Base-by-base conservation (phyloP, 495 filamentous ascomycete species). In the Penicillium coprophilum region DNA sequence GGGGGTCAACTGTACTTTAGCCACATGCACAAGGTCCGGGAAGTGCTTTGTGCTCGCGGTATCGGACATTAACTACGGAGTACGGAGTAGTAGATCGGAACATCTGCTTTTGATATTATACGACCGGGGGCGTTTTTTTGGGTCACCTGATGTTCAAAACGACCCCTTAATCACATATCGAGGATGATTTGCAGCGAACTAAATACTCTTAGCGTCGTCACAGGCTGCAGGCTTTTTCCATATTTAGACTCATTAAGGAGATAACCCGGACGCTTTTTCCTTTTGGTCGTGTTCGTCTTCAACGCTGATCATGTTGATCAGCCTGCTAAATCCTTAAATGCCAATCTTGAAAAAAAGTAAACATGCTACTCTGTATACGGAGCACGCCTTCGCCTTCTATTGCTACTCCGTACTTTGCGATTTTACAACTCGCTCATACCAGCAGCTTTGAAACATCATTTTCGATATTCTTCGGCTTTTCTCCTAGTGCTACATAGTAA, bases 251-350 rank as follows among this genome's bases (percentile, higher is more conserved):
- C 24, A 24, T 48, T 48, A 43, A 17, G 24, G 34, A 12, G 43
- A 39, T 38, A 31, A 21, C 32, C 36, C 50, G 30, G 40, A 34
- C 41, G 38, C 24, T 40, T 30, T 56, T 60, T 40, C 53, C 59
- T 58, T 32, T 49, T 13, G 45, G 50, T 59, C 50, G 46, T 55
- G 54, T 52, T 55, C 34, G 46, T 50, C 55, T 30, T 49, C 52
- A 48, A 56, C 38, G 65, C 45, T 58, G 62, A 68, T 68, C 62
- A 59, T 52, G 62, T 52, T 60, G 59, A 62, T 62, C 58, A 48
- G 44, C 56, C 40, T 53, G 19, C 34, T 50, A 39, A 53, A 60
- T 31, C 38, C 46, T 48, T 30, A 23, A 49, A 46, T 51, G 11
- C 48, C 39, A 20, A 52, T 38, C 27, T 12, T n/a, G 49, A 34